Percentiles rank a stretch among this genome's conserved stretches.
Conservation (phyloP, 164 flowering plant genomes). For the Platanus orientalis region DNA sequence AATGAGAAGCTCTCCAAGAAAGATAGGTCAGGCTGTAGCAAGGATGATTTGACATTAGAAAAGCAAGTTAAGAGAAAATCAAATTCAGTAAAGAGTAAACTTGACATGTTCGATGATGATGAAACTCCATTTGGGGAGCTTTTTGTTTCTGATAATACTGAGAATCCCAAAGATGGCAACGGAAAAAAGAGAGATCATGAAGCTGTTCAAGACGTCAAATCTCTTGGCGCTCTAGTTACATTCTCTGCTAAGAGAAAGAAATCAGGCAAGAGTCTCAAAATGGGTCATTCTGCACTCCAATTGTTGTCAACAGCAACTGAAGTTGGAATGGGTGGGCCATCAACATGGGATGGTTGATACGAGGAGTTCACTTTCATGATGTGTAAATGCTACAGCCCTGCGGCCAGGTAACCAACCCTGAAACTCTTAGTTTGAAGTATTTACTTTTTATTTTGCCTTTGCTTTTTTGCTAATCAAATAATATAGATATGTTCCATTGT, state of each 20-base stretch:
- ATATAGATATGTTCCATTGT: no score
- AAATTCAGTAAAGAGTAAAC: no score
- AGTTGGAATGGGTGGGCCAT: constrained; percentile 80
- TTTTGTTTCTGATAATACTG: constrained; percentile 19
- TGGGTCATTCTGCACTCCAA: constrained; percentile 16
- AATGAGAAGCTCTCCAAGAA: constrained; percentile 11
- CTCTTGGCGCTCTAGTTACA: constrained; percentile 28
- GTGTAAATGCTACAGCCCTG: background rate
- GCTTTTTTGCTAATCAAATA: no score
- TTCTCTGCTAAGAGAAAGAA: constrained; percentile 46
- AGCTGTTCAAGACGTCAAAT: constrained; percentile 13
- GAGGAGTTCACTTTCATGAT: background rate
- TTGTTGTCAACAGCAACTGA: constrained; percentile 27
- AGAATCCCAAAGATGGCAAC: constrained; percentile 6
- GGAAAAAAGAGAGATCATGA: constrained; percentile 20
- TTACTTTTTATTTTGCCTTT: background rate
- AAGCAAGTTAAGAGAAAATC: constrained; percentile 15
- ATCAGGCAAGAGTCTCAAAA: constrained; percentile 12
- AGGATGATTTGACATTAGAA: constrained; percentile 3
- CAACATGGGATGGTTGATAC: constrained; percentile 56
- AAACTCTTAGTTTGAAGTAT: background rate
- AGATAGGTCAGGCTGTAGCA: constrained; percentile 10
- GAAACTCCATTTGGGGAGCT: constrained; percentile 60
- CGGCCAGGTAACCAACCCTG: background rate
- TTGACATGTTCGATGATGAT: constrained; percentile 27